Conservation (phyloP, 2,329 filamentous ascomycete genomes). For the Aplosporella prunicola region DNA sequence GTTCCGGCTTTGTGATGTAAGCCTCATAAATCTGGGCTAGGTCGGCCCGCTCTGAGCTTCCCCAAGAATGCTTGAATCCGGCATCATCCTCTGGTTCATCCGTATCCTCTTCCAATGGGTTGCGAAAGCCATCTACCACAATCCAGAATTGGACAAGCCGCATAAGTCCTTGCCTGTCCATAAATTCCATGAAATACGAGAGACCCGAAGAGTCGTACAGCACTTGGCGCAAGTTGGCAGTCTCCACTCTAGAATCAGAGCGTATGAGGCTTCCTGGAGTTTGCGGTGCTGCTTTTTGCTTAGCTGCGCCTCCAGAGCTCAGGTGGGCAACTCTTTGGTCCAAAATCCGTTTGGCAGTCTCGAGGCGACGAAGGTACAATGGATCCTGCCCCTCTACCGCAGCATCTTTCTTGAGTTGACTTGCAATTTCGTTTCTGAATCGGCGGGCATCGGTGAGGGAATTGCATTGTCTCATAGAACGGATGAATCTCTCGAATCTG, state of each 20-base stretch:
- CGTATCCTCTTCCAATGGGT: slow-evolving; percentile 79
- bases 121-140: slow-evolving; percentile 91
- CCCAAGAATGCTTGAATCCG: slow-evolving; percentile 52
- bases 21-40: slow-evolving; percentile 85
- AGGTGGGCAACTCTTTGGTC: slow-evolving; percentile 83
- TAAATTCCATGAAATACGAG: slow-evolving; percentile 99
- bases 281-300: slow-evolving; percentile 31
- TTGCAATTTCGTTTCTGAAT: slow-evolving; percentile 84
- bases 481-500: slow-evolving; percentile 88
- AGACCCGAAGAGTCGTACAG: slow-evolving; percentile 81
- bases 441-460: slow-evolving; percentile 88
- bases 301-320: slow-evolving; percentile 52
- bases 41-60: slow-evolving; percentile 74
- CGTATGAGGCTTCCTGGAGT: slow-evolving; percentile 27
- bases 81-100: slow-evolving; percentile 56
- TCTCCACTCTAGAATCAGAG: slow-evolving; percentile 57
- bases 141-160: slow-evolving; percentile 95
- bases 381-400: slow-evolving; percentile 70
- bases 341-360: slow-evolving; percentile 81
- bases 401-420: slow-evolving; percentile 79
- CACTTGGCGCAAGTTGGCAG: slow-evolving; percentile 72
- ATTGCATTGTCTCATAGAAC: slow-evolving; percentile 76
- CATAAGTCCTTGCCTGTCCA: slow-evolving; percentile 86
- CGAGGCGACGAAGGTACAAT: slow-evolving; percentile 77
- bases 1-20: slow-evolving; percentile 72